Evolutionary conservation across 2,329 filamentous ascomycete species (phyloP), one percentile per base, ranked within the genome.

Genomic region (Botrytis fragariae): DNA sequence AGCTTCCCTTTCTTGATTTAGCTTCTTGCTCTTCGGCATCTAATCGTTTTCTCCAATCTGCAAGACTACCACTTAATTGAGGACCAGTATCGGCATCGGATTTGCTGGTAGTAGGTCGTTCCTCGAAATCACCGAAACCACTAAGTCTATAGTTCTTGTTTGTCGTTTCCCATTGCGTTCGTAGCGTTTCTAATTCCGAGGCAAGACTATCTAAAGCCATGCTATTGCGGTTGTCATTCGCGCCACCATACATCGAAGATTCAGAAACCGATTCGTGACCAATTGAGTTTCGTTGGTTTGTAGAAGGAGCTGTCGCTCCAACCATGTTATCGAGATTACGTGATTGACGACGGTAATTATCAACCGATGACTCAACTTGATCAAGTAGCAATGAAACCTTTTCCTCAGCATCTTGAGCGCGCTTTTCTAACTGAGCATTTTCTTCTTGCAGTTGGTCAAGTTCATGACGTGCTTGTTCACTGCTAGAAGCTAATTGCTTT

Each of bases 81-180:
- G n/a, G 84, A 83, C 18, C 79, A 77, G 57, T 79, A 61, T 85
- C 85, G 37, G 84, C 83, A 6, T 71, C 69, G 10, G 69, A 71
- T 59, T 77, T 71, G 12, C 42, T 69, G 60, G 78, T 77, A 9
- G 72, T 70, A 54, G 77, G 73, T 69, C 84, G 84, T 76, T 85
- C 78, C 42, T 82, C 78, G 78, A 97, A 95, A 81, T 98, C 95
- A 79, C 97, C 97, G 69, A 92, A 90, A 79, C 92, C 95, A 82
- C 93, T 97, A 62, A 98, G 85, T 37, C 96, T 92, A 82, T 98
- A 98, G 79, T 93, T 97, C 83, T 97, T 96, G 84, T 95, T 98
- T 20, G 94, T 97, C 57, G 92, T 93, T 84, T 98, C 94, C 96
- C 96, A 99, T 79, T 98, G 95, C 70, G 87, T 93, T 70, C 95